Base-by-base conservation (phyloP, 179 eudicot genomes). In the Silene vulgaris region DNA sequence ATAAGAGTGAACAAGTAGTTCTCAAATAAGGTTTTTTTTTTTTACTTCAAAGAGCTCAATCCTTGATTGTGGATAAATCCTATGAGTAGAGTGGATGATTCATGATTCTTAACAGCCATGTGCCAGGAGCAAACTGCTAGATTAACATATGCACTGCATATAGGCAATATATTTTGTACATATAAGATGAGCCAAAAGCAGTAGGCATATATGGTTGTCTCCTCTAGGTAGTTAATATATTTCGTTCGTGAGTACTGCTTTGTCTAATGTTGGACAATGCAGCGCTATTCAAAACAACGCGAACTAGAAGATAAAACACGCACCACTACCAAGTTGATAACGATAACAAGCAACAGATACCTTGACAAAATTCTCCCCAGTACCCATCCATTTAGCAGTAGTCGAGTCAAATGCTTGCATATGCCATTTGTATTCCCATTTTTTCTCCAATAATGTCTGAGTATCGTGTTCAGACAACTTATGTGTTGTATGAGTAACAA, bases 371-470 rank as follows among this genome's bases (percentile, higher is more conserved):
- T 81, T 63, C 57, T 83, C 88, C 74, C 97, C 96, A 8, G 97
- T 93, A 63, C 97, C 99, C 61, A 78, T 80, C 99, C 99, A 96
- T 67, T 83, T 83, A 87, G 84, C 78, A 74, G 75, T 87, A 17
- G 85, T 63, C 68, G 81, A 76, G 76, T 82, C 86, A 76, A 81
- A 77, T 68, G 89, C 88, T 65, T 92, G 92, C 72, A 81, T 76
- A 84, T 87, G 85, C 99, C 99, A 96, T 71, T 74, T 82, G 78
- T 88, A 93, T 71, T 79, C 89, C 92, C 92, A 88, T 79, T 90
- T 90, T 64, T 79, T 82, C 78, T 75, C 77, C 65, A 83, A 72
- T 40, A 96, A 79, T 73, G 83, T 78, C n/a, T 87, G 90, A 68
- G 79, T 69, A 69, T 93, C 96, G 45, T 79, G 82, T 74, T 86